phyloP scores from a whole-genome alignment of 257 asterid genomes.

The Datura wrightii region DNA sequence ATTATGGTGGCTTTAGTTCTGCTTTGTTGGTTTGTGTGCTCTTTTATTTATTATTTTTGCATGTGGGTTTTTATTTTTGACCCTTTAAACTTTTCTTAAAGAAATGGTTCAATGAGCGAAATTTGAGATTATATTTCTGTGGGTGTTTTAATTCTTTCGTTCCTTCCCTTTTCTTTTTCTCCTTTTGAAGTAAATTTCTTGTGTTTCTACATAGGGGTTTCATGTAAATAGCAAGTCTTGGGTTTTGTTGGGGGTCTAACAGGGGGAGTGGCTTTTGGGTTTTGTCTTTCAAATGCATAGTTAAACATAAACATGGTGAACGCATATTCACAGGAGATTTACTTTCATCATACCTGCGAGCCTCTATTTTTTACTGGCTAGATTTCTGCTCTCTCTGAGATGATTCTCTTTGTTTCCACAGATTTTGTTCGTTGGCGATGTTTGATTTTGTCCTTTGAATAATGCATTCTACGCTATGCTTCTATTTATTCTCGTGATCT shows the following conservation, averaged over 20 bases:
- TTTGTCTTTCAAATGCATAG: slow-evolving; percentile 48
- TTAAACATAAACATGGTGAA: not conserved
- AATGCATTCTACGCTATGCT: slow-evolving; percentile 30
- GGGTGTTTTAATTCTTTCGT: not conserved
- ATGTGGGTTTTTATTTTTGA: slow-evolving; percentile 46
- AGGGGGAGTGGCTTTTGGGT: slow-evolving; percentile 75
- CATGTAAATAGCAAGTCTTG: slow-evolving; percentile 42
- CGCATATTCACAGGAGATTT: too few species aligned
- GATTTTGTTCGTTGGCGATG: slow-evolving; percentile 55
- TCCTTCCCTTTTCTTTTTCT: not conserved
- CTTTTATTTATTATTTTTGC: slow-evolving; percentile 39
- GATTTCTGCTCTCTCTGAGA: slow-evolving; percentile 39
- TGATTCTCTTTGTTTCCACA: slow-evolving; percentile 52
- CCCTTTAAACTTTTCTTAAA: slow-evolving; percentile 13
- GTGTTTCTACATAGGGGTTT: slow-evolving; percentile 38
- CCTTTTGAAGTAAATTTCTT: slow-evolving; percentile 40
- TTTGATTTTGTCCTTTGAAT: slow-evolving; percentile 35
- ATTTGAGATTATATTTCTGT: not conserved
- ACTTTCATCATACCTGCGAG: too few species aligned
- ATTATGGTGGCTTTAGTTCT: slow-evolving; percentile 32
- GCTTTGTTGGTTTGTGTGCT: slow-evolving; percentile 54
- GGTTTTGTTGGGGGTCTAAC: slow-evolving; percentile 52
- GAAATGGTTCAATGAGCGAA: slow-evolving; percentile 22
- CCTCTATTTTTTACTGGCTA: slow-evolving; percentile 20
- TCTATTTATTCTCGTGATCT: slow-evolving; percentile 42